Conservation (phyloP, 164 flowering plant genomes). For the Dillenia turbinata region DNA sequence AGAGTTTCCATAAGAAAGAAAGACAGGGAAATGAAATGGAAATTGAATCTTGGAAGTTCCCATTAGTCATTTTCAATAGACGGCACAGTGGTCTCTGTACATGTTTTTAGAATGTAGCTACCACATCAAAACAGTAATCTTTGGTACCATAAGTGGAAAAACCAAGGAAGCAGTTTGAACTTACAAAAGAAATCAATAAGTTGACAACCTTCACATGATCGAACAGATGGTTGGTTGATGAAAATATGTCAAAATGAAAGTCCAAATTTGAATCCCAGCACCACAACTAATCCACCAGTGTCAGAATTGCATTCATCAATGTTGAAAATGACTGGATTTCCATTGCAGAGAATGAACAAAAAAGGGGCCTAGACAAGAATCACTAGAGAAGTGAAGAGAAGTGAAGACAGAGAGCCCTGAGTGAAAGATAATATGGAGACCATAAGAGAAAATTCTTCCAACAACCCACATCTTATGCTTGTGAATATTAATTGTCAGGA, state of each 20-base stretch:
- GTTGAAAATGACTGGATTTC: conserved; percentile 11
- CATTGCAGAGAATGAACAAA: too few relatives aligned
- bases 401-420: too few relatives aligned
- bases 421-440: too few relatives aligned
- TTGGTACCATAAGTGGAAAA: neutral
- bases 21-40: too few relatives aligned
- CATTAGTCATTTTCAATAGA: neutral
- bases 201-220: conserved; percentile 17
- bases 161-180: neutral
- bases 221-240: conserved; percentile 17
- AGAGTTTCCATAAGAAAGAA: too few relatives aligned
- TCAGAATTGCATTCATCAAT: conserved; percentile 29
- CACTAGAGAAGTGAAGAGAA: too few relatives aligned
- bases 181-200: conserved; percentile 27
- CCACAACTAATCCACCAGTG: conserved; percentile 20
- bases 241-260: conserved; percentile 16
- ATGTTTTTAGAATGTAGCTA: too few relatives aligned
- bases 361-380: too few relatives aligned
- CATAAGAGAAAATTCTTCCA: too few relatives aligned
- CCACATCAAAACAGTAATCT: too few relatives aligned
- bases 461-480: too few relatives aligned
- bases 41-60: neutral
- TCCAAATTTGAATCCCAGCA: conserved; percentile 7
- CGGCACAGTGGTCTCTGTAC: neutral
- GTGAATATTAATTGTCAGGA: too few relatives aligned